Conservation (phyloP, 1,139 yeast genomes). For the Scheffersomyces stambukii region DNA sequence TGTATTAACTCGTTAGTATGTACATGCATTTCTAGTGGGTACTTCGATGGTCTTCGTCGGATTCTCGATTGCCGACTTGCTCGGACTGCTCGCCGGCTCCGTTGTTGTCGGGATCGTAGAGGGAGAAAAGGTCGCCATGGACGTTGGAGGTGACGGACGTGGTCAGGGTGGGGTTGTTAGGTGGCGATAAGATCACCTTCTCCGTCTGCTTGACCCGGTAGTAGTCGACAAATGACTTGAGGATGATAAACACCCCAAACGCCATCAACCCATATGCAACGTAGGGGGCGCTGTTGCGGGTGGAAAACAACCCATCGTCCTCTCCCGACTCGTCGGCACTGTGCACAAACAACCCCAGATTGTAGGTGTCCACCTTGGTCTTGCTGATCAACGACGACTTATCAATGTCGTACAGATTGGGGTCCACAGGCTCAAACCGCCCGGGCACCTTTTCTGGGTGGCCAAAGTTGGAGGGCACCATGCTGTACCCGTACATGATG, state of each 20-base stretch:
- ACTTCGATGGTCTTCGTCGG: no score
- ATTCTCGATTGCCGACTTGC: not conserved
- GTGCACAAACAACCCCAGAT: conserved; percentile 27
- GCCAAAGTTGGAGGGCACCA: conserved; percentile 61
- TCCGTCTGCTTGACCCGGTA: conserved; percentile 77
- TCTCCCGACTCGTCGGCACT: conserved; percentile 10
- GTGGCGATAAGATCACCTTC: conserved; percentile 44
- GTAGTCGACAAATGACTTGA: conserved; percentile 69
- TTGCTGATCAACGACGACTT: conserved; percentile 28
- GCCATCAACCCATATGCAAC: conserved; percentile 58
- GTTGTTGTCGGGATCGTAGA: not conserved
- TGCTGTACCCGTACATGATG: conserved; percentile 67
- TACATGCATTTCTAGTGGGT: no score
- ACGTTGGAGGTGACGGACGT: not conserved
- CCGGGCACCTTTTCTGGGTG: conserved; percentile 31
- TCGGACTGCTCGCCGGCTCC: not conserved
- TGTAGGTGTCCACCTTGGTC: conserved; percentile 47
- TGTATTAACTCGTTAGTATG: no score
- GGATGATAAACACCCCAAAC: conserved; percentile 62
- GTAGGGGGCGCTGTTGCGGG: conserved; percentile 29
- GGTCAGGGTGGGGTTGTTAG: conserved; percentile 1
- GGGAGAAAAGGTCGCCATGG: not conserved
- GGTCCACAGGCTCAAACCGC: conserved; percentile 51
- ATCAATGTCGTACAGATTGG: conserved; percentile 52
- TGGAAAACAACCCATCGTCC: conserved; percentile 4